Base-by-base conservation (phyloP, 1,139 yeast species). In the Geotrichum restrictum region DNA sequence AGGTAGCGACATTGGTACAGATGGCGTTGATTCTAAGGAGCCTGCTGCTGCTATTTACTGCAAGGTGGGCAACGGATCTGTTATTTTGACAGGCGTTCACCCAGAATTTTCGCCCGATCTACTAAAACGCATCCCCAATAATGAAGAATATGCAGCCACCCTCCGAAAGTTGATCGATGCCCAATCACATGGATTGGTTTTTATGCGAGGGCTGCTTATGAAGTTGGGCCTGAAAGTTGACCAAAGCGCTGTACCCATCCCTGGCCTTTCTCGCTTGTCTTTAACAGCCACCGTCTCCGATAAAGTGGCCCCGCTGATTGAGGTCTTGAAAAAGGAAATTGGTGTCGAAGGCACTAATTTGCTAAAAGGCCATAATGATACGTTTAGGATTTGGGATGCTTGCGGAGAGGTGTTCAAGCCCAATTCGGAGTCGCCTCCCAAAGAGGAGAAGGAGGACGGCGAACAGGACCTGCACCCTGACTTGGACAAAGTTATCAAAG, bases 51-150 rank as follows among this genome's bases (percentile, higher is more conserved):
- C 81, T 1, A 79, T 93, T 1, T 71, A 78, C 55, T 79, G 88
- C 61, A 73, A 74, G n/a, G 79, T 82, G 2, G 96, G 96, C 0
- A 74, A 77, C 46, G 98, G 98, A 1, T 73, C 72, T 36, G 96
- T 83, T 0, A 67, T 93, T 2, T 74, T 94, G 16, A 75, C 85
- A 2, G 98, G 98, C 0, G 78, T 89, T 0, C 98, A 94, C 68
- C 96, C 97, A 0, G 99, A 94, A 68, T 89, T 83, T 63, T 74
- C 82, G 1, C 83, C 89, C 0, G 72, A 73, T 10, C 60, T 81
- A 18, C 65, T 85, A 68, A 71, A 71, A 51, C 69, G 68, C 7
- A 43, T 52, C 14, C 53, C 56, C 16, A 54, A 57, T 1, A 59
- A 62, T 1, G 63, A 65, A 11, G 64, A 72, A 18, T 74, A 75